Base-by-base conservation (phyloP, 768 basidiomycete genomes). In the Pisolithus orientalis region DNA sequence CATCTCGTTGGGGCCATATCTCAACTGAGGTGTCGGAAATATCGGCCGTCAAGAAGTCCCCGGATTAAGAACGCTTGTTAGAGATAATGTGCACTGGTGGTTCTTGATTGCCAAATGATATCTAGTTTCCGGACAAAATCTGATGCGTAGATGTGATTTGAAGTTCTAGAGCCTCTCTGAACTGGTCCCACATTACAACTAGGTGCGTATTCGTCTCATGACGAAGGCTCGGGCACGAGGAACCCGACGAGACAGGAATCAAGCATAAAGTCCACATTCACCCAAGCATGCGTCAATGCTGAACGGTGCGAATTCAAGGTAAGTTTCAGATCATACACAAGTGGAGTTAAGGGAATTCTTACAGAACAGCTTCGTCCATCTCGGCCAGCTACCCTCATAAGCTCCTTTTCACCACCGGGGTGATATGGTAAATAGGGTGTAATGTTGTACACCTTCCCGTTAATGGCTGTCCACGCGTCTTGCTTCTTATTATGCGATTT, bases 271-370 rank as follows among this genome's bases (percentile, higher is more conserved):
- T 99, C 95, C n/a, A 79, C 82, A 59, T 92, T 97, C 31, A 99
- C 94, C 95, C 95, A 99, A 4, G 86, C 90, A 67, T 99, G 95
- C 0, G 94, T 97, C 24, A 80, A 70, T 44, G 87, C 95, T 98
- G 57, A 32, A 34, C 42, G 44, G 49, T 16, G 17, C 25, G 38
- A 48, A 14, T 21, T 21, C 21, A 21, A 21, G 21, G 21, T 49
- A 43, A 38, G 50, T 45, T 29, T 14, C 8, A 28, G 34, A 42
- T 13, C 29, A 42, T 28, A 54, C 43, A 37, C 5, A 2, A 29
- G 32, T n/a, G 1, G 38, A 31, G 27, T 47, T 39, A n/a, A 21
- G 43, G 11, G 46, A 16, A 8, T 31, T 68, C 88, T 60, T 65
- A 95, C 95, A 86, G 61, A 99, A 98, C 10, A 99, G 76, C 63